A percentile compares a stretch with the other conserved stretches of the same genome.
These are phyloP conservation scores for Acacia concinna DNA, from an alignment of 331 rosid species.

Conservation along the genomic window DNA sequence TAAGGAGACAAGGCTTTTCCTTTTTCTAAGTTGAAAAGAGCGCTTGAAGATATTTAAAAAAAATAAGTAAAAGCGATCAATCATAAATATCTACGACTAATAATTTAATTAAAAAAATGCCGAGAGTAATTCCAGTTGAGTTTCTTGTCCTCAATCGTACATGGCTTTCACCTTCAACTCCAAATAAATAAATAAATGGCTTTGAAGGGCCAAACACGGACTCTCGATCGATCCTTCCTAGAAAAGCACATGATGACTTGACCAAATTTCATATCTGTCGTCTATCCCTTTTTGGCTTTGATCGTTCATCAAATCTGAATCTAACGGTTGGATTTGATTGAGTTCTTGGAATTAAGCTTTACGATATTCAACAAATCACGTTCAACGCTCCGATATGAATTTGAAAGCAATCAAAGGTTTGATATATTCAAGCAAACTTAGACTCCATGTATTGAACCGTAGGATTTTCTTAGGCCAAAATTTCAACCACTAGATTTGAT, in stretches of 20 bases:
- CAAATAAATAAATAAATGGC: neutral
- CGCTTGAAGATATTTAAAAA: neutral
- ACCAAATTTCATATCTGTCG: constrained; percentile 22
- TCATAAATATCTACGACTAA: neutral
- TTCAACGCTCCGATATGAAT: neutral
- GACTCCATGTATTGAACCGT: neutral
- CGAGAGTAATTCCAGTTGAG: constrained; percentile 7
- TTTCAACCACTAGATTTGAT: neutral
- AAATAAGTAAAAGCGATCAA: neutral
- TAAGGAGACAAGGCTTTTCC: neutral
- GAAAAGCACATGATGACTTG: constrained; percentile 33
- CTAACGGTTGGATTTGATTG: neutral
- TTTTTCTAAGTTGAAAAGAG: neutral
- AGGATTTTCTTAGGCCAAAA: neutral
- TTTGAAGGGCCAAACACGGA: neutral
- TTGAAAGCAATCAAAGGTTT: neutral
- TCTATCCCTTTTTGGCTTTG: neutral
- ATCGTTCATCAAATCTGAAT: neutral
- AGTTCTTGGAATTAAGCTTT: neutral
- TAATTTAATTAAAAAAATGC: neutral
- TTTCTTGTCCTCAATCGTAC: neutral
- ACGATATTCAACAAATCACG: neutral
- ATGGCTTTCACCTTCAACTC: neutral
- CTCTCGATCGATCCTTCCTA: constrained; percentile 44
- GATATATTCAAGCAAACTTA: neutral